These are phyloP conservation scores for Coemansia sp. DNA, from an alignment of 192 early-diverging fungal species.

Conservation along the genomic window DNA sequence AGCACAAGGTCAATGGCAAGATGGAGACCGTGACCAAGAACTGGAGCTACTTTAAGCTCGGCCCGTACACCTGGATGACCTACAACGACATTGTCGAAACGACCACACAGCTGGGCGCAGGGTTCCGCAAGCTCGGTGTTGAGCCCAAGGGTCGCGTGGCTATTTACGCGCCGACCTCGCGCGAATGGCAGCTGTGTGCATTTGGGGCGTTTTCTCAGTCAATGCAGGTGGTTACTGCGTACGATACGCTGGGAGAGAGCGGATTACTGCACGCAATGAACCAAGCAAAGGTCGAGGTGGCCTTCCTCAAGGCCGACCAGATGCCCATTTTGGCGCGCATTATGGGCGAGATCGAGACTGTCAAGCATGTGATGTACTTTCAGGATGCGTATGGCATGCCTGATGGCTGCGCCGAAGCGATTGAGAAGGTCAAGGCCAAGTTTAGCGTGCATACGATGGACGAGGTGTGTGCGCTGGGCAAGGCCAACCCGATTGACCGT, in stretches of 20 bases:
- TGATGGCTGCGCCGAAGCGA: conserved; percentile 46
- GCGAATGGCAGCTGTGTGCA: conserved; percentile 49
- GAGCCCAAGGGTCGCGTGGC: conserved; percentile 67
- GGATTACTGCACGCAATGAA: conserved; percentile 83
- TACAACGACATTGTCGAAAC: conserved; percentile 66
- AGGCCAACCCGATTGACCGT: conserved; percentile 60
- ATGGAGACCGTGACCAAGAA: conserved; percentile 60
- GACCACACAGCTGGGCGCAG: conserved; percentile 65
- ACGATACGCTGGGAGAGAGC: conserved; percentile 81
- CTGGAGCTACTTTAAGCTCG: conserved; percentile 63
- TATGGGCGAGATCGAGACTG: conserved; percentile 7
- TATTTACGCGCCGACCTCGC: conserved; percentile 69
- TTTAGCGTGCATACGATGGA: conserved; percentile 58
- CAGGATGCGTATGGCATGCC: conserved; percentile 36
- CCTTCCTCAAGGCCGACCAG: conserved; percentile 61
- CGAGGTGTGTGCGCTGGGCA: conserved; percentile 65
- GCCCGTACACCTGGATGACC: conserved; percentile 76
- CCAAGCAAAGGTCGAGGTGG: conserved; percentile 67
- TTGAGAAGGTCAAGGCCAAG: conserved; percentile 55
- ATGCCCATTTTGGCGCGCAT: conserved; percentile 51
- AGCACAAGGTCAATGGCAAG: conserved; percentile 50
- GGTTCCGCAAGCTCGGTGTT: conserved; percentile 71
- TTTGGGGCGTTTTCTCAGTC: conserved; percentile 62
- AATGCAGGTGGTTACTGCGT: conserved; percentile 79
- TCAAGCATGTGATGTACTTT: conserved; percentile 59